Conservation (phyloP, 768 basidiomycete species). For the Amanita muscaria region DNA sequence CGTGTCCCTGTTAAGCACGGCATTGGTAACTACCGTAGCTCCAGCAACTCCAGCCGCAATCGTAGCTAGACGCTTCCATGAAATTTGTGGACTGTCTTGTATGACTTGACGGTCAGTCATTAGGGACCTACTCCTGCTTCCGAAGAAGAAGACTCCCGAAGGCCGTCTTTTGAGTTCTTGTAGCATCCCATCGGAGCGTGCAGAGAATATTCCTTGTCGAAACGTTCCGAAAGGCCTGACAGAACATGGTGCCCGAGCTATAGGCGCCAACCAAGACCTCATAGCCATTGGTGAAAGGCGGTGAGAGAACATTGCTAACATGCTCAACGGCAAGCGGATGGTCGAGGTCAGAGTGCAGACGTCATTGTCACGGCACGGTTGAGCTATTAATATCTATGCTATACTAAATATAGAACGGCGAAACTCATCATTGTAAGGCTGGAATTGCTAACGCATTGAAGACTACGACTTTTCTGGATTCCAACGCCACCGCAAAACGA, state of each 20-base stretch:
- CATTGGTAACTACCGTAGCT: conserved; percentile 53
- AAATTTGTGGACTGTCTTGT: conserved; percentile 15
- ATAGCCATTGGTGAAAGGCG: background rate
- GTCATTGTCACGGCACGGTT: conserved; percentile 3
- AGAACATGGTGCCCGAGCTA: background rate
- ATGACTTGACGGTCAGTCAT: conserved; percentile 29
- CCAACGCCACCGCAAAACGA: conserved; percentile 62
- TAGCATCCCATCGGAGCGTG: background rate
- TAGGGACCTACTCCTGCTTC: conserved; percentile 29
- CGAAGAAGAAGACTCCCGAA: background rate
- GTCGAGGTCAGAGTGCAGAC: too few species aligned
- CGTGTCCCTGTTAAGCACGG: conserved; percentile 70
- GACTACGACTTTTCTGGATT: conserved; percentile 58
- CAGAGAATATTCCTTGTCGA: background rate
- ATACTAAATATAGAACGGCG: too few species aligned
- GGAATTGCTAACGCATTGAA: conserved; percentile 50
- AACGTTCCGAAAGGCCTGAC: background rate
- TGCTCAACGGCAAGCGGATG: conserved; percentile 13
- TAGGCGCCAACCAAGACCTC: background rate
- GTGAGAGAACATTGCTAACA: conserved; percentile 6
- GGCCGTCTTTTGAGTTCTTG: background rate
- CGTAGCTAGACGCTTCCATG: conserved; percentile 31
- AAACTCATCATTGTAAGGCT: conserved; percentile 17
- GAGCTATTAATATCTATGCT: conserved; percentile 4
- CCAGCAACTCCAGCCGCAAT: conserved; percentile 61